These are phyloP conservation scores for Microdochium bolleyi DNA, from an alignment of 2,329 filamentous ascomycete species.

Conservation along the genomic window DNA sequence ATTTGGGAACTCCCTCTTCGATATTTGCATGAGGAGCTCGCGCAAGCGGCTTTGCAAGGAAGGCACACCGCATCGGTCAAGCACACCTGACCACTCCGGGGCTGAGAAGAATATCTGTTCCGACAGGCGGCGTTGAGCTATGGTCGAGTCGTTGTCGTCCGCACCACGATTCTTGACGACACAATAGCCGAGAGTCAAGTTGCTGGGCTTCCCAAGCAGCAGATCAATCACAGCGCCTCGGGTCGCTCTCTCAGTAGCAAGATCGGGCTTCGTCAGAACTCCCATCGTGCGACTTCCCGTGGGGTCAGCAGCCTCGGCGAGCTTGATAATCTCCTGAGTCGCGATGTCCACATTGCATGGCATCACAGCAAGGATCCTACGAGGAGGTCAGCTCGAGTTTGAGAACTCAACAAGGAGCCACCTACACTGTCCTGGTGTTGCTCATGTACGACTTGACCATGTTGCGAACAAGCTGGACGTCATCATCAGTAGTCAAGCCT, in stretches of 20 bases:
- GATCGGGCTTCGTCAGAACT: constrained; percentile 52
- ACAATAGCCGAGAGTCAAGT: constrained; percentile 33
- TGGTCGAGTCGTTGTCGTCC: constrained; percentile 22
- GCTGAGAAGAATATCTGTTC: constrained; percentile 25
- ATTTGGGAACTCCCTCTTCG: constrained; percentile 20
- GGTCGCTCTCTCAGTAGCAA: constrained; percentile 29
- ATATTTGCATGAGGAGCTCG: constrained; percentile 23
- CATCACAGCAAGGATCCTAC: constrained; percentile 34
- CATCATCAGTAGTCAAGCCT: constrained; percentile 5
- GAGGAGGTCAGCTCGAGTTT: neutral
- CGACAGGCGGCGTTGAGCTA: constrained; percentile 12
- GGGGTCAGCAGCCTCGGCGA: constrained; percentile 27
- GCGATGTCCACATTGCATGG: constrained; percentile 30
- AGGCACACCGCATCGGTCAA: constrained; percentile 18
- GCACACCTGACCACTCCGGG: constrained; percentile 19
- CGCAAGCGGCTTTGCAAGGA: constrained; percentile 21
- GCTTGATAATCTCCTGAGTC: constrained; percentile 30
- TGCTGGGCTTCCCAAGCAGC: constrained; percentile 23
- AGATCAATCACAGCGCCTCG: constrained; percentile 27
- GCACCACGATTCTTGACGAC: constrained; percentile 34
- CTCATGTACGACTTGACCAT: constrained; percentile 27
- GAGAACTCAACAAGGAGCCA: neutral
- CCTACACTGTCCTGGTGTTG: constrained; percentile 30
- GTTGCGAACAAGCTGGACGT: constrained; percentile 6
- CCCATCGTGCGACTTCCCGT: constrained; percentile 33